A percentile compares a stretch with the other conserved stretches of the same genome.
phyloP scores from a whole-genome alignment of 192 early-diverging fungal species.

The Podila minutissima region DNA sequence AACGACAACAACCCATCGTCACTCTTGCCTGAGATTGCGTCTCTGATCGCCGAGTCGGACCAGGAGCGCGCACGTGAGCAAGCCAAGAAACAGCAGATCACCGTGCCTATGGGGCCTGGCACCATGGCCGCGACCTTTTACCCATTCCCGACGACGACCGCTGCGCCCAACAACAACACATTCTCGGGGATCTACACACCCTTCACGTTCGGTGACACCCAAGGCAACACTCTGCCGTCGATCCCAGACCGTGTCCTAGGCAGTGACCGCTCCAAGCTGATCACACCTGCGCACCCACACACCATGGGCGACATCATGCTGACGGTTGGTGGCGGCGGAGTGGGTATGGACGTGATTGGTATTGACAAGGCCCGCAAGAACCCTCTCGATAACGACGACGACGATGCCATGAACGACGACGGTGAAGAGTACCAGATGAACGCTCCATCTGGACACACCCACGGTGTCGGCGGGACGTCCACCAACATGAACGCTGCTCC shows the following conservation, averaged over 20 bases:
- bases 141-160: neutral
- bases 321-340: neutral
- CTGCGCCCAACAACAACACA: neutral
- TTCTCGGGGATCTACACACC: neutral
- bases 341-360: too few species aligned
- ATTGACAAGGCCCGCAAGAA: too few species aligned
- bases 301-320: conserved; percentile 2
- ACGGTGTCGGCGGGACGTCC: neutral
- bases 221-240: neutral
- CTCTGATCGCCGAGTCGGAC: neutral
- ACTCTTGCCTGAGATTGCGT: conserved; percentile 1
- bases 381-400: neutral
- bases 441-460: neutral
- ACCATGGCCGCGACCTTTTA: neutral
- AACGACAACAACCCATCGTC: neutral
- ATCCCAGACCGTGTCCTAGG: neutral
- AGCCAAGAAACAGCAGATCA: neutral
- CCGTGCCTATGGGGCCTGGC: neutral
- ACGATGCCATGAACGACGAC: neutral
- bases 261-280: neutral
- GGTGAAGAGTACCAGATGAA: neutral
- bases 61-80: conserved; percentile 1
- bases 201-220: neutral
- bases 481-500: neutral
- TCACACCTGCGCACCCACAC: neutral